Evolutionary conservation across 495 filamentous ascomycete species (phyloP).

Genomic region (Aspergillus conjunctus): DNA sequence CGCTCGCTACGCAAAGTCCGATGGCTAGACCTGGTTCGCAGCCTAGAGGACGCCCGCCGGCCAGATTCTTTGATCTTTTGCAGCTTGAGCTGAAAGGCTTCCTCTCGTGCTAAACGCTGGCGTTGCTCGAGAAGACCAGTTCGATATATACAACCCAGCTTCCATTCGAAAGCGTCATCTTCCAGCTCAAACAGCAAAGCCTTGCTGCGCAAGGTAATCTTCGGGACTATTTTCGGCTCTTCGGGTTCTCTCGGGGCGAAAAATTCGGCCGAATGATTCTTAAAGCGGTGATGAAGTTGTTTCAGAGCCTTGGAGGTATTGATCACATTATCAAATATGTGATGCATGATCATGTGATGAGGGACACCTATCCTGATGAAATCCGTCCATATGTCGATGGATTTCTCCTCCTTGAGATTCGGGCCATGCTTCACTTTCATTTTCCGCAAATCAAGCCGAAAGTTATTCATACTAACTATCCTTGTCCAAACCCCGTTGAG

Average conservation of each 20-base stretch:
- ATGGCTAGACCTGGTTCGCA: conserved; percentile 56
- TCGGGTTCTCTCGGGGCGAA: conserved; percentile 80
- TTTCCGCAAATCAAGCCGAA: conserved; percentile 78
- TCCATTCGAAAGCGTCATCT: conserved; percentile 97
- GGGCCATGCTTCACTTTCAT: conserved; percentile 65
- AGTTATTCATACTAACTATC: conserved; percentile 76
- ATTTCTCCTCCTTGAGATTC: conserved; percentile 68
- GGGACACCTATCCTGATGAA: conserved; percentile 87
- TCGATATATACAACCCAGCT: conserved; percentile 88
- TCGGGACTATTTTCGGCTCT: conserved; percentile 81
- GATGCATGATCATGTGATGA: conserved; percentile 90
- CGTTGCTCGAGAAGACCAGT: conserved; percentile 84
- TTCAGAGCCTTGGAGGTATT: conserved; percentile 85
- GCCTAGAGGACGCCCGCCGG: conserved; percentile 49
- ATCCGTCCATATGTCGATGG: conserved; percentile 81
- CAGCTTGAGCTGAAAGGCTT: conserved; percentile 83
- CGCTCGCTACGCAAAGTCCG: conserved; percentile 48
- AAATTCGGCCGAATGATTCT: conserved; percentile 83
- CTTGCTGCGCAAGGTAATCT: conserved; percentile 76
- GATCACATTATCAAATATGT: conserved; percentile 87
- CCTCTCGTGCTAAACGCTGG: conserved; percentile 84
- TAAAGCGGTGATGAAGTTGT: conserved; percentile 89
- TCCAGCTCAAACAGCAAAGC: conserved; percentile 87
- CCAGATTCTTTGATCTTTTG: conserved; percentile 76
- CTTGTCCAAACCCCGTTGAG: conserved; percentile 82